Evolutionary conservation across 2,329 filamentous ascomycete genomes (phyloP).

Genomic region (Thermoascus crustaceus): DNA sequence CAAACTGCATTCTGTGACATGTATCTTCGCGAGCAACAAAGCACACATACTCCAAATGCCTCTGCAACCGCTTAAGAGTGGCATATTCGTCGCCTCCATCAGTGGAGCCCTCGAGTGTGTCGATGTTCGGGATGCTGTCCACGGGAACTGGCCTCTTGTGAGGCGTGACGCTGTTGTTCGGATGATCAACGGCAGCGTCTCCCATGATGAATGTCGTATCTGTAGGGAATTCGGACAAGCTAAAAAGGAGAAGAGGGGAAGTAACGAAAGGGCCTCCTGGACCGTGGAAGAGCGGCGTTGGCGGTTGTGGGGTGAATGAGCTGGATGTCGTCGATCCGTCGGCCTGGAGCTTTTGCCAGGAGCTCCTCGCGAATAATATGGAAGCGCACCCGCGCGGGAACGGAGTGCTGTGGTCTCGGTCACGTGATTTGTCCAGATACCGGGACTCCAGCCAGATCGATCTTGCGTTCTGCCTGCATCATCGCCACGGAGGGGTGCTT

Average conservation of each 20-base stretch:
- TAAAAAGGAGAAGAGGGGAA: neutral
- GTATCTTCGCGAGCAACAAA: neutral
- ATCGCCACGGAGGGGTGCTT: no score
- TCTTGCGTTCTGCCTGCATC: no score
- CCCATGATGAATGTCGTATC: constrained; percentile 53
- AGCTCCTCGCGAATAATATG: neutral
- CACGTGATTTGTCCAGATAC: constrained; percentile 1
- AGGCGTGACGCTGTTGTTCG: constrained; percentile 62
- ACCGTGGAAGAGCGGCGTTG: neutral
- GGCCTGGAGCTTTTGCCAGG: constrained; percentile 2
- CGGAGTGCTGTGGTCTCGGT: neutral
- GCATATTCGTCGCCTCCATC: constrained; percentile 91
- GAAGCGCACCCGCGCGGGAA: neutral
- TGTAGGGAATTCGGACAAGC: neutral
- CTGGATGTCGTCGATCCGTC: no score
- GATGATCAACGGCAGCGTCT: constrained; percentile 77
- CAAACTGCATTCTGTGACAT: neutral
- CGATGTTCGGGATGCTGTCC: constrained; percentile 76
- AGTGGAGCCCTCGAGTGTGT: constrained; percentile 75
- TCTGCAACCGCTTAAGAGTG: constrained; percentile 89
- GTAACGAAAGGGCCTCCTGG: neutral
- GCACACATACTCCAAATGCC: constrained; percentile 74
- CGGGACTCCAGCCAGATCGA: no score
- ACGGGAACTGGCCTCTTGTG: constrained; percentile 74
- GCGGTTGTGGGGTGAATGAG: constrained; percentile 1